Evolutionary conservation across 495 filamentous ascomycete species (phyloP).

Genomic region (Neurospora sp.): DNA sequence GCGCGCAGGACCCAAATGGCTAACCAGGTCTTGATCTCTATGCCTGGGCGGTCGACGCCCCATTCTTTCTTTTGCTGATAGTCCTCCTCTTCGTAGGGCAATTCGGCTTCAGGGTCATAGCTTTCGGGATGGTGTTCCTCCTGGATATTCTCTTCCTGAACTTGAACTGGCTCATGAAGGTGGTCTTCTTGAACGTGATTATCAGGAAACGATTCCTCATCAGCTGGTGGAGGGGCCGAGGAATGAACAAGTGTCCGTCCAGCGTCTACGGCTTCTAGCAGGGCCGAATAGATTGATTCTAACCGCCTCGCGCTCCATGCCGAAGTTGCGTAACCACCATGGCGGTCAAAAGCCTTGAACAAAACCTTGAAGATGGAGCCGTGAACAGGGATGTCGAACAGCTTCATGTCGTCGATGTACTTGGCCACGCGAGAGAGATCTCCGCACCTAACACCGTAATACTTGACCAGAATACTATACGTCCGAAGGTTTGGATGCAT

Average conservation of each 20-base stretch:
- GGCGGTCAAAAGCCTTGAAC: slow-evolving; percentile 63
- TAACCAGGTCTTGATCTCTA: slow-evolving; percentile 42
- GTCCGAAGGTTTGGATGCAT: slow-evolving; percentile 54
- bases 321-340: slow-evolving; percentile 52
- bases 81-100: background rate
- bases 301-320: slow-evolving; percentile 56
- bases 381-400: slow-evolving; percentile 44
- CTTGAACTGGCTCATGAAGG: background rate
- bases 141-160: background rate
- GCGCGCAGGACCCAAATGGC: slow-evolving; percentile 37
- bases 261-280: slow-evolving; percentile 31
- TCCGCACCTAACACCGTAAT: slow-evolving; percentile 42
- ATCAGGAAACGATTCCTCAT: background rate
- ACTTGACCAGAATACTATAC: slow-evolving; percentile 53
- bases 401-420: slow-evolving; percentile 57
- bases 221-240: background rate
- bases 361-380: slow-evolving; percentile 55
- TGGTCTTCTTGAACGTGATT: background rate
- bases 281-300: slow-evolving; percentile 36
- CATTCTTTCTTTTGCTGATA: background rate
- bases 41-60: slow-evolving; percentile 10
- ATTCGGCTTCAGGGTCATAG: background rate
- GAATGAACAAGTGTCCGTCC: background rate
- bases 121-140: background rate
- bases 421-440: slow-evolving; percentile 45